A percentile compares a stretch with the other conserved stretches of the same genome.
phyloP scores from a whole-genome alignment of 2,329 filamentous ascomycete genomes.

The Hypoxylon sp. region DNA sequence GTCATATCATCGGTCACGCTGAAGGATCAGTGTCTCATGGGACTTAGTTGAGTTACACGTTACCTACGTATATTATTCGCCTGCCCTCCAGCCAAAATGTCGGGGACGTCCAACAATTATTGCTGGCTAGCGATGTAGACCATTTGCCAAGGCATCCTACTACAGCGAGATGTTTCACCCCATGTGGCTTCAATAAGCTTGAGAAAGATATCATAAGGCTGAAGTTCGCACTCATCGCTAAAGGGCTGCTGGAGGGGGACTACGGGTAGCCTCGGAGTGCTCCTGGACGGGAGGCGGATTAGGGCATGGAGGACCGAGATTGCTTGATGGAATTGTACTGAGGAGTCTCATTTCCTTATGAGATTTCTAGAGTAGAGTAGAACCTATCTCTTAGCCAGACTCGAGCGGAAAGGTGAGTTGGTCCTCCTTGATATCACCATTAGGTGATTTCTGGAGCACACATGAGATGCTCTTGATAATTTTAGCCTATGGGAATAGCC shows the following conservation, averaged over 20 bases:
- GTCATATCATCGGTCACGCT: constrained; percentile 17
- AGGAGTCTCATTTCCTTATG: background rate
- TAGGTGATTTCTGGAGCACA: background rate
- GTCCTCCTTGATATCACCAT: background rate
- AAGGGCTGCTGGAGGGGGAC: background rate
- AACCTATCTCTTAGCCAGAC: background rate
- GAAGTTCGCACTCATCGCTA: background rate
- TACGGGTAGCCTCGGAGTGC: background rate
- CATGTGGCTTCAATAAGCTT: background rate
- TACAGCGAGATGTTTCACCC: background rate
- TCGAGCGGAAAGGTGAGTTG: background rate
- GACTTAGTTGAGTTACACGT: constrained; percentile 1
- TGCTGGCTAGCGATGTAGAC: constrained; percentile 1
- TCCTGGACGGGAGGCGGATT: background rate
- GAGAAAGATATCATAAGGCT: constrained; percentile 5
- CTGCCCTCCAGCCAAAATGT: background rate
- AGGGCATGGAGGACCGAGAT: background rate
- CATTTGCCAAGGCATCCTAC: background rate
- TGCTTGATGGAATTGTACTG: background rate
- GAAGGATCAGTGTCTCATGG: constrained; percentile 19
- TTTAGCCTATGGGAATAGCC: too few relatives aligned
- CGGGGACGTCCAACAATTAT: background rate
- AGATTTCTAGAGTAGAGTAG: background rate
- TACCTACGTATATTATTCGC: background rate
- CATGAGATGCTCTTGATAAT: background rate